Conservation (phyloP, 2,329 filamentous ascomycete genomes). For the Clarireedia paspali region DNA sequence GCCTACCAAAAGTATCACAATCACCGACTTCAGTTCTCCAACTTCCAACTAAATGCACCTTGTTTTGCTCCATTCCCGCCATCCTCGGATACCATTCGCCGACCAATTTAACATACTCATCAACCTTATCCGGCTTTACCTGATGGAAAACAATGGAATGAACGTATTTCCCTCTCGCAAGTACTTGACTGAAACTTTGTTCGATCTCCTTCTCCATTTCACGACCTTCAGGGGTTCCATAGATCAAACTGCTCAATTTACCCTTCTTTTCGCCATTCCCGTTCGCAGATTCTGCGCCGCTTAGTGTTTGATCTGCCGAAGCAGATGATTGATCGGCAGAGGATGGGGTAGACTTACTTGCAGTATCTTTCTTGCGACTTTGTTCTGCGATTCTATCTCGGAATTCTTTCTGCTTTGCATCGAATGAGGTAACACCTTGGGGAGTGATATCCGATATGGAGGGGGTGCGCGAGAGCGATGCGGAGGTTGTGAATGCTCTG, state of each 20-base stretch:
- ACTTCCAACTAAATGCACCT: constrained; percentile 92
- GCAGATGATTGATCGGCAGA: constrained; percentile 27
- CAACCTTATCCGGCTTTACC: constrained; percentile 90
- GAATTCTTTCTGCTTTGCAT: constrained; percentile 76
- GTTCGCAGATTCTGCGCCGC: constrained; percentile 49
- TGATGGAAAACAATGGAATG: constrained; percentile 96
- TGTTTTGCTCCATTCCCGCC: constrained; percentile 77
- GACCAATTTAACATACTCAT: constrained; percentile 87
- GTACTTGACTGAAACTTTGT: constrained; percentile 87
- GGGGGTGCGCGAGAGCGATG: constrained; percentile 46
- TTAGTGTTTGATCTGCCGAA: constrained; percentile 47
- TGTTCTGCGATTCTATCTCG: constrained; percentile 71
- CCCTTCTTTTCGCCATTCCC: constrained; percentile 60
- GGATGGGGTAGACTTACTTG: constrained; percentile 56
- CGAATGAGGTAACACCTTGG: constrained; percentile 67
- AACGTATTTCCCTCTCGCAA: constrained; percentile 95
- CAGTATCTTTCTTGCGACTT: constrained; percentile 66
- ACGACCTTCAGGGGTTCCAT: constrained; percentile 91
- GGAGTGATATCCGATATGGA: constrained; percentile 78
- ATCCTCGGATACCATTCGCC: constrained; percentile 89
- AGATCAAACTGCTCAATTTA: constrained; percentile 80
- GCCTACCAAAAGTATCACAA: constrained; percentile 90
- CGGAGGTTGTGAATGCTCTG: constrained; percentile 47
- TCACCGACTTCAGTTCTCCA: constrained; percentile 98
- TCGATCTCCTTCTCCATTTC: constrained; percentile 95